Evolutionary conservation across 768 basidiomycete genomes (phyloP), one percentile per base, ranked within the genome.

Genomic region (Podaxis rugospora): DNA sequence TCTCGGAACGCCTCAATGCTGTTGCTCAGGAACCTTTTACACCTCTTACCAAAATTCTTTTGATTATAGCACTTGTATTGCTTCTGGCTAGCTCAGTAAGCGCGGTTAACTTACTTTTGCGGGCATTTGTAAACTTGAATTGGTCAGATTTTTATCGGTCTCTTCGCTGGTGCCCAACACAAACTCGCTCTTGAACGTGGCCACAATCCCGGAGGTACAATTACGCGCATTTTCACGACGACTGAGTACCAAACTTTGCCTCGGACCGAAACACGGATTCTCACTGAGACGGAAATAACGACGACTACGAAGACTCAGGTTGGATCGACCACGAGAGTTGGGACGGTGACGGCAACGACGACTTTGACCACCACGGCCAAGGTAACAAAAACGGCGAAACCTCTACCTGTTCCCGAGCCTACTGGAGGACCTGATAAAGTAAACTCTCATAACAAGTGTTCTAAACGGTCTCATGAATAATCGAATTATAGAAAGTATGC

Each of bases 131-230:
- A 21, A 51, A 25, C 37, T 55, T 10, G 62, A 1, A 25, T 2
- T 18, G 14, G 21, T 25, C 40, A 83, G 82, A 80, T 92, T n/a
- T 95, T 96, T 73, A 88, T 95, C 63, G 96, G 96, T 9, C 78
- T 99, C 4, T 98, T 95, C 72, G 89, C 93, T 35, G 97, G 97
- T 9, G 88, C 89, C 1, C 86, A 93, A 70, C 89, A 91, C 68
- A 87, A 85, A 63, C 80, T 94, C 55, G 83, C 83, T 62, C 67
- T 79, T n/a, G 78, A 78, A 58, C 77, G 76, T 49, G 73, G 39
- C 23, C 52, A 79, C 11, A 77, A 73, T 28, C 74, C 70, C 60
- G 67, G 69, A 13, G 66, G 5, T 9, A 54, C 59, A 14, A 28
- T 25, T 27, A 51, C 57, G 5, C 57, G 25, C 10, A 51, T 42